These are phyloP conservation scores for Geotrichum histeridarum DNA, from an alignment of 1,139 yeast species.

Conservation along the genomic window DNA sequence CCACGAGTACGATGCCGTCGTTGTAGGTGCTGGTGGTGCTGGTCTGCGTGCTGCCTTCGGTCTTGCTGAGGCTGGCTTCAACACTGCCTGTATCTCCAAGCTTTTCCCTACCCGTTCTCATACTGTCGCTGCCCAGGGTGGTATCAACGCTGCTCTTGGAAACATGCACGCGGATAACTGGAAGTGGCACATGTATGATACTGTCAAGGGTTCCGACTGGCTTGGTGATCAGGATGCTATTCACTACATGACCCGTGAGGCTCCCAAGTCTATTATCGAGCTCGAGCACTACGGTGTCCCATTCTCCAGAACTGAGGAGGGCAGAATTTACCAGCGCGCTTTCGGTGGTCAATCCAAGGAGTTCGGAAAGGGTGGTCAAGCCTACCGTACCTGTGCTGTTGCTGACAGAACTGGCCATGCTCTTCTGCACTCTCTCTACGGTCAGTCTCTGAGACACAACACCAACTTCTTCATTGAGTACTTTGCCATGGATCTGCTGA, in stretches of 20 bases:
- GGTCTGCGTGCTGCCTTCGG: conserved; percentile 98
- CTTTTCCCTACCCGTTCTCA: conserved; percentile 97
- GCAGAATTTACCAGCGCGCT: conserved; percentile 96
- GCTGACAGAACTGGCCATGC: conserved; percentile 99
- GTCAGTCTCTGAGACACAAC: conserved; percentile 94
- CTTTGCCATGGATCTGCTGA: conserved; percentile 90
- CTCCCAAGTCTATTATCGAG: conserved; percentile 92
- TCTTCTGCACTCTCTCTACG: conserved; percentile 88
- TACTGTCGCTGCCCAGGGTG: conserved; percentile 99
- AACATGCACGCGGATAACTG: conserved; percentile 98
- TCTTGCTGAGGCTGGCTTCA: conserved; percentile 92
- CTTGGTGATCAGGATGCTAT: conserved; percentile 98
- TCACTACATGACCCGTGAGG: conserved; percentile 98
- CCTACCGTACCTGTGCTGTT: conserved; percentile 98
- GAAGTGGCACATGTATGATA: conserved; percentile 99
- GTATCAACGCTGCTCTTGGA: conserved; percentile 94
- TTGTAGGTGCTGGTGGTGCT: conserved; percentile 99
- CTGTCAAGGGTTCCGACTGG: conserved; percentile 99
- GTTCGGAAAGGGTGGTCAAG: conserved; percentile 97
- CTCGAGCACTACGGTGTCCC: conserved; percentile 98
- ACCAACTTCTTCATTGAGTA: conserved; percentile 97
- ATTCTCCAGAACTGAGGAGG: conserved; percentile 94
- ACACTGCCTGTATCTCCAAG: conserved; percentile 96
- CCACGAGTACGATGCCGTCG: conserved; percentile 97
- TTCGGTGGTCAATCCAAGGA: conserved; percentile 97